Percentiles rank a stretch among this genome's conserved stretches.
These are phyloP conservation scores for Neurospora sp. DNA, from an alignment of 495 filamentous ascomycete genomes.

Conservation along the genomic window DNA sequence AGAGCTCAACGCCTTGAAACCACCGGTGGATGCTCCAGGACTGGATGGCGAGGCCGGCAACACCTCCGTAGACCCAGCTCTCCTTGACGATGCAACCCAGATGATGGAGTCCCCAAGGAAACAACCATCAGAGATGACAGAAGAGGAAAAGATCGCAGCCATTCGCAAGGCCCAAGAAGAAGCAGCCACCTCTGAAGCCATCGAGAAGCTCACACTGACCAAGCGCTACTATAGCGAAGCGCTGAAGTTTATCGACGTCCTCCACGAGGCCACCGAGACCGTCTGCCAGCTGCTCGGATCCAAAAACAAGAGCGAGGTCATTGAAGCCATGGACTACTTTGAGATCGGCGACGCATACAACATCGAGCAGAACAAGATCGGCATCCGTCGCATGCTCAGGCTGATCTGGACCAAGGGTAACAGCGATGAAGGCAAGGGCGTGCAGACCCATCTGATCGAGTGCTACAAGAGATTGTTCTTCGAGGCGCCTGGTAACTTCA, in stretches of 20 bases:
- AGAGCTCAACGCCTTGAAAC: conserved; percentile 72
- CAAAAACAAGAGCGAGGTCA: conserved; percentile 94
- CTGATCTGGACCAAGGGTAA: conserved; percentile 99
- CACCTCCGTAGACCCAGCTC: conserved; percentile 54
- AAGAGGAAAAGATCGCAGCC: conserved; percentile 43
- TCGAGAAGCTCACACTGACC: conserved; percentile 76
- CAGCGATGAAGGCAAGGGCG: conserved; percentile 96
- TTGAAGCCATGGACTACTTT: conserved; percentile 99
- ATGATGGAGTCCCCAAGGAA: conserved; percentile 54
- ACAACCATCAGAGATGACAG: conserved; percentile 44
- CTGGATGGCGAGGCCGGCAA: conserved; percentile 49
- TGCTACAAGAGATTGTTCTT: conserved; percentile 96
- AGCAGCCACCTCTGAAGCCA: conserved; percentile 59
- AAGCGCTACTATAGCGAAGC: conserved; percentile 86
- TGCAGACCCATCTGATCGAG: conserved; percentile 93
- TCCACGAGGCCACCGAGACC: conserved; percentile 66
- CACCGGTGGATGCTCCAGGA: conserved; percentile 66
- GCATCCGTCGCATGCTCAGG: conserved; percentile 88
- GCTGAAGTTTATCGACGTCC: conserved; percentile 85
- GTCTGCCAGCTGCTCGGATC: conserved; percentile 83
- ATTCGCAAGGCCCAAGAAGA: conserved; percentile 62
- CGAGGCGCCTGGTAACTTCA: conserved; percentile 80
- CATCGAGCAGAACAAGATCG: conserved; percentile 78
- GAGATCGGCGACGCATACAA: conserved; percentile 90
- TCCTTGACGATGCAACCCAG: conserved; percentile 85